phyloP scores from a whole-genome alignment of 2,329 filamentous ascomycete species.

The Hymenotorrendiella dingleyae region DNA sequence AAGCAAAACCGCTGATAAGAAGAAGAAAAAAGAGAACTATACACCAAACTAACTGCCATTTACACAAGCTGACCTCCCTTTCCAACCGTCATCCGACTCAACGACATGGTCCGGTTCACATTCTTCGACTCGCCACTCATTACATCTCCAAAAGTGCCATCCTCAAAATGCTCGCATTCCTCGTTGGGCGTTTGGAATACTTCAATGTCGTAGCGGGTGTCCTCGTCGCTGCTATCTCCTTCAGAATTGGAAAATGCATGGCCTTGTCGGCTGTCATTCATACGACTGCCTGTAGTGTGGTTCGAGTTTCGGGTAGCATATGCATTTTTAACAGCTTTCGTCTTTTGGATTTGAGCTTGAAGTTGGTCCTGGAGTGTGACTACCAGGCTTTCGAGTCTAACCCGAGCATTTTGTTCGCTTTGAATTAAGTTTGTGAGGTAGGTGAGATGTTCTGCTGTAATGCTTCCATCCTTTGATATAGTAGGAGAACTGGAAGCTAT shows the following conservation, averaged over 20 bases:
- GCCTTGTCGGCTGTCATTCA: conserved; percentile 4
- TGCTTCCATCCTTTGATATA: conserved; percentile 21
- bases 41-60: too few relatives aligned
- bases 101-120: conserved; percentile 58
- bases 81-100: conserved; percentile 51
- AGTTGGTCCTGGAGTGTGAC: conserved; percentile 38
- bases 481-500: conserved; percentile 25
- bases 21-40: too few relatives aligned
- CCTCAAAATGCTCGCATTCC: conserved; percentile 37
- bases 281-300: not conserved
- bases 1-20: too few relatives aligned
- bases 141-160: conserved; percentile 34
- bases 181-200: conserved; percentile 48
- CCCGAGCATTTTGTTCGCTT: conserved; percentile 49
- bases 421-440: conserved; percentile 48
- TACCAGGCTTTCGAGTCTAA: conserved; percentile 51
- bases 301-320: conserved; percentile 15
- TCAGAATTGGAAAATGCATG: conserved; percentile 26
- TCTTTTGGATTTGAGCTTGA: conserved; percentile 4
- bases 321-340: too few relatives aligned
- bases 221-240: conserved; percentile 24
- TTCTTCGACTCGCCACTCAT: conserved; percentile 35
- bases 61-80: conserved; percentile 15
- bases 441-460: conserved; percentile 42
- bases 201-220: conserved; percentile 36